A percentile compares a stretch with the other conserved stretches of the same genome.
Evolutionary conservation across 345 rosid species (phyloP).

Genomic region (Pistacia vera): DNA sequence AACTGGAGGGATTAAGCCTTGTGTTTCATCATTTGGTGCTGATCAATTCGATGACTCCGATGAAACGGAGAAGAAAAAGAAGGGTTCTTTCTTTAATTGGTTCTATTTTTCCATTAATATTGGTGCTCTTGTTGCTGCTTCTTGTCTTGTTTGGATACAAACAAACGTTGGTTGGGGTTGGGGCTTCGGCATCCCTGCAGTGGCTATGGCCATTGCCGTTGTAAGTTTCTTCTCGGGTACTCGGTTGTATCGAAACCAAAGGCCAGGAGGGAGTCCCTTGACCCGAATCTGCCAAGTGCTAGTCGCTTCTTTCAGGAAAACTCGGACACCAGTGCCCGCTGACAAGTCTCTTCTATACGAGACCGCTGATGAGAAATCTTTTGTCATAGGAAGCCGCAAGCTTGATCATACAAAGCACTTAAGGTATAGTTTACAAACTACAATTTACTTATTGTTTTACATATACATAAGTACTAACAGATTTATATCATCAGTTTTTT

Average conservation of each 20-base stretch:
- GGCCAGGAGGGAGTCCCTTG: conserved; percentile 56
- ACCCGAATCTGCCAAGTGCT: conserved; percentile 49
- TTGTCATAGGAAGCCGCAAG: conserved; percentile 44
- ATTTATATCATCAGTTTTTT: conserved; percentile 24
- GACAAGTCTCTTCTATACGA: conserved; percentile 38
- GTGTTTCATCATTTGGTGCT: conserved; percentile 62
- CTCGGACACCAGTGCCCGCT: conserved; percentile 24
- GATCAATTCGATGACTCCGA: conserved; percentile 60
- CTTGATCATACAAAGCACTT: conserved; percentile 42
- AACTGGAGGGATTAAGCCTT: conserved; percentile 63
- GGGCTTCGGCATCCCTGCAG: conserved; percentile 59
- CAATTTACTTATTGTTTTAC: not conserved
- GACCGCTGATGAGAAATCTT: conserved; percentile 34
- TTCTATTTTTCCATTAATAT: conserved; percentile 51
- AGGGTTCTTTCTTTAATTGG: conserved; percentile 63
- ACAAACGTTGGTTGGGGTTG: conserved; percentile 58
- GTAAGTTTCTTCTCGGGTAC: conserved; percentile 52
- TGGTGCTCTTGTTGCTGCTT: conserved; percentile 50
- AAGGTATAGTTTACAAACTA: conserved; percentile 24
- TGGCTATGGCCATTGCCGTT: conserved; percentile 53
- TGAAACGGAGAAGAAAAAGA: conserved; percentile 41
- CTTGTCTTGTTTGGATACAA: conserved; percentile 57
- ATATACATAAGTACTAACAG: not conserved
- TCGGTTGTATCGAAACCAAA: conserved; percentile 46
- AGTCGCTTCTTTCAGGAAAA: conserved; percentile 42